Conservation (phyloP, 1,284 basidiomycete species). For the Naganishia cerealis region DNA sequence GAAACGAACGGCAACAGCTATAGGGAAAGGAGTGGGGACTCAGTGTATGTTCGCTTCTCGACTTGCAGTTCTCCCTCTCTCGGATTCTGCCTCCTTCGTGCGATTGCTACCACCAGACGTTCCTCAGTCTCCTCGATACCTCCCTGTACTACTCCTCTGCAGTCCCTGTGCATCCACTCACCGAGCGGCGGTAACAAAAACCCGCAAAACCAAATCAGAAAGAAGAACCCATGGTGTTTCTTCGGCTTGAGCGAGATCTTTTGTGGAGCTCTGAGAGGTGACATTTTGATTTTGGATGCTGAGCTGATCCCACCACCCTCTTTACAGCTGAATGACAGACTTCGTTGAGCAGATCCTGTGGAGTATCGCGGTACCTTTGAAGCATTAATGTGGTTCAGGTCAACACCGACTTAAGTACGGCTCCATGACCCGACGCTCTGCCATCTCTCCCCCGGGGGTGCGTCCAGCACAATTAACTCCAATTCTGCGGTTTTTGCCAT, state of each 20-base stretch:
- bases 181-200: slow-evolving; percentile 83
- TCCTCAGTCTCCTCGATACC: neutral
- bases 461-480: too few relatives aligned
- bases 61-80: neutral
- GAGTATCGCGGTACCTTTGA: neutral
- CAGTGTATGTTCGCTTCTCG: neutral
- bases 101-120: neutral
- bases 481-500: too few relatives aligned
- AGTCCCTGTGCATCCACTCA: slow-evolving; percentile 79
- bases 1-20: slow-evolving; percentile 91
- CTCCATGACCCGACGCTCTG: neutral
- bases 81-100: neutral
- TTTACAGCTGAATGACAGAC: neutral
- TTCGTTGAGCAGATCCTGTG: neutral
- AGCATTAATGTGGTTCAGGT: neutral
- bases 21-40: neutral
- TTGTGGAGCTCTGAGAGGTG: slow-evolving; percentile 48
- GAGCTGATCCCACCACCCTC: neutral
- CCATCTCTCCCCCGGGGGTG: too few relatives aligned
- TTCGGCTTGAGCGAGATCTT: slow-evolving; percentile 69
- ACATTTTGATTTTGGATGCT: neutral
- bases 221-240: slow-evolving; percentile 77
- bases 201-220: slow-evolving; percentile 77
- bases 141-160: slow-evolving; percentile 55
- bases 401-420: neutral